Evolutionary conservation across 345 rosid species (phyloP).

Genomic region (Linum lewisii): DNA sequence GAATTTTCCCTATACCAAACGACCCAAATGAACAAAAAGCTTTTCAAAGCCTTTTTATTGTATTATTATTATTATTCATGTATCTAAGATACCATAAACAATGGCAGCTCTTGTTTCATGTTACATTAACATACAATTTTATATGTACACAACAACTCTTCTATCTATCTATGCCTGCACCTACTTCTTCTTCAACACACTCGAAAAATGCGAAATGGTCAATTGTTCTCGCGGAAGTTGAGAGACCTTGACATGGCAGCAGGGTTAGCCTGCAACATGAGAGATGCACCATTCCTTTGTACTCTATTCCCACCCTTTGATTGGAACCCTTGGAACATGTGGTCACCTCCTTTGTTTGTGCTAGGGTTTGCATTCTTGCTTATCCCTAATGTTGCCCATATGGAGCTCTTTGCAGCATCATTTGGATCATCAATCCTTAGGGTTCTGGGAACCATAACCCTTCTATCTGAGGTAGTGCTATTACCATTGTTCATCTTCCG

Average conservation of each 20-base stretch:
- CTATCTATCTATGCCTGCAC: no score
- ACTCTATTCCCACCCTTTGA: conserved; percentile 25
- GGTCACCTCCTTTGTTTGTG: conserved; percentile 17
- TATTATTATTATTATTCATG: no score
- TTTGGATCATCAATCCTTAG: conserved; percentile 8
- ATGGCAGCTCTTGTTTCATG: no score
- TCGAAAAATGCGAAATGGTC: no score
- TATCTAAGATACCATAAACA: no score
- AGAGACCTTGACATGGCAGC: conserved; percentile 62
- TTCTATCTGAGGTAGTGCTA: conserved; percentile 4
- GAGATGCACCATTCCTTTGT: conserved; percentile 22
- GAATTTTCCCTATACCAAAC: no score
- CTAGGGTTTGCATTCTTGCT: conserved; percentile 8
- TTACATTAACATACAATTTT: no score
- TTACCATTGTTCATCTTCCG: background rate
- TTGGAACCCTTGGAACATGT: conserved; percentile 41
- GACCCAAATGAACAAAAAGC: no score
- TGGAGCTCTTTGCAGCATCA: conserved; percentile 4
- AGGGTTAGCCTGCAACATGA: conserved; percentile 55
- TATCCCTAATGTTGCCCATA: background rate
- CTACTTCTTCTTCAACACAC: no score
- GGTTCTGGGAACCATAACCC: conserved; percentile 9
- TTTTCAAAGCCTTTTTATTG: no score
- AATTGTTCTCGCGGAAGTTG: conserved; percentile 54
- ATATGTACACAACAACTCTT: no score